These are phyloP conservation scores for Aspergillus glaucus DNA, from an alignment of 2,329 filamentous ascomycete genomes.

Conservation along the genomic window DNA sequence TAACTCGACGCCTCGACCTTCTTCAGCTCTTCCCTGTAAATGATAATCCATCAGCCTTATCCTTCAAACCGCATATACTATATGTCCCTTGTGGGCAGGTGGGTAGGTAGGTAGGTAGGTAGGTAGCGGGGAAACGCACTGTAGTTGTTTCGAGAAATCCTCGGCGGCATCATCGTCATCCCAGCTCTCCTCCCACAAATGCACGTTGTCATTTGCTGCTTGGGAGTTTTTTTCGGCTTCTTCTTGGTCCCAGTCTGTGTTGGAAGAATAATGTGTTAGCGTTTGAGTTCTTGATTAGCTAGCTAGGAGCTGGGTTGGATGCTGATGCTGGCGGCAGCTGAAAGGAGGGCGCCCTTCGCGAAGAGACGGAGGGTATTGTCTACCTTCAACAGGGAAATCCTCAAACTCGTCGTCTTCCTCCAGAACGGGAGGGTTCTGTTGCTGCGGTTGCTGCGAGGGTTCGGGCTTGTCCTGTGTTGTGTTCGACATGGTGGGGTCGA, in stretches of 20 bases:
- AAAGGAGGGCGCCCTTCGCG: too few species aligned
- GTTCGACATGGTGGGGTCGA: slow-evolving; percentile 41
- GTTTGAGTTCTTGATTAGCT: neutral
- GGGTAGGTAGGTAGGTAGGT: slow-evolving; percentile 1
- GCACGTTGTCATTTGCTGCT: slow-evolving; percentile 50
- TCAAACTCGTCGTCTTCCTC: slow-evolving; percentile 99
- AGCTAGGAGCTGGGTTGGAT: neutral
- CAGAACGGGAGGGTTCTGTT: slow-evolving; percentile 61
- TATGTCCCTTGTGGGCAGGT: neutral
- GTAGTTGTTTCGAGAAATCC: slow-evolving; percentile 91
- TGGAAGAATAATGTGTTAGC: neutral
- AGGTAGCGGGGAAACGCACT: slow-evolving; percentile 52
- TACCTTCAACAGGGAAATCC: slow-evolving; percentile 95
- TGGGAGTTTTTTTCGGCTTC: slow-evolving; percentile 67
- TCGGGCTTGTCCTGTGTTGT: slow-evolving; percentile 28
- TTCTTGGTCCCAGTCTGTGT: slow-evolving; percentile 81
- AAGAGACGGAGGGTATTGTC: slow-evolving; percentile 1
- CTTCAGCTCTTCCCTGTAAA: slow-evolving; percentile 66
- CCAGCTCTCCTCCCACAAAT: slow-evolving; percentile 99
- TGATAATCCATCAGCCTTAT: neutral
- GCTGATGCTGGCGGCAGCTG: too few species aligned
- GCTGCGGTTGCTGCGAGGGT: slow-evolving; percentile 42
- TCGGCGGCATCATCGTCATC: slow-evolving; percentile 96
- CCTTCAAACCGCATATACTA: neutral
- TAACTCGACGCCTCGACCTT: slow-evolving; percentile 78